These are phyloP conservation scores for Leccinum pellstonianum DNA, from an alignment of 768 basidiomycete genomes.

Conservation along the genomic window DNA sequence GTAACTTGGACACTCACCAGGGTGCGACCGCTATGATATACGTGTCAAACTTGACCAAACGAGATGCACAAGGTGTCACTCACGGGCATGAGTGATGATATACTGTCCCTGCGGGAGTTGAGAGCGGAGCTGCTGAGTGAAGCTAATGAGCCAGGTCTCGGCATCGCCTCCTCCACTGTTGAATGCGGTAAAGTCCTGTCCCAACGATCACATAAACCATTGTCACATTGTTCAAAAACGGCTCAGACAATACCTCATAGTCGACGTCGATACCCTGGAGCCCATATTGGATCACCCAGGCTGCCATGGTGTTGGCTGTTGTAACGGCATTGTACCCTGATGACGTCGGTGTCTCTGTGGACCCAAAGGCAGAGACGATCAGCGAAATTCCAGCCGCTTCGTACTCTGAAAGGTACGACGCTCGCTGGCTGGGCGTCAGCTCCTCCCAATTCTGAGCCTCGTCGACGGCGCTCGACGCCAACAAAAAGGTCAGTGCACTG, in stretches of 20 bases:
- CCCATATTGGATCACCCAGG: conserved; percentile 46
- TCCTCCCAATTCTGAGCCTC: conserved; percentile 46
- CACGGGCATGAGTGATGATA: conserved; percentile 33
- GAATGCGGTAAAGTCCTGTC: conserved; percentile 36
- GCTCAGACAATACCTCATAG: conserved; percentile 39
- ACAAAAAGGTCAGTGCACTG: conserved; percentile 43
- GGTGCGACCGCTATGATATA: conserved; percentile 18
- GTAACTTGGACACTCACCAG: conserved; percentile 16
- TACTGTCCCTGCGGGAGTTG: conserved; percentile 25
- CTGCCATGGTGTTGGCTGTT: conserved; percentile 44
- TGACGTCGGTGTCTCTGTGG: conserved; percentile 42
- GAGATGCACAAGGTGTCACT: conserved; percentile 7
- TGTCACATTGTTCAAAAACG: not conserved
- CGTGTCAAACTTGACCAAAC: not conserved
- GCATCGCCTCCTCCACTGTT: conserved; percentile 37
- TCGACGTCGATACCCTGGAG: conserved; percentile 55
- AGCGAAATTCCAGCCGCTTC: conserved; percentile 53
- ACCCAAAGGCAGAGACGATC: conserved; percentile 55
- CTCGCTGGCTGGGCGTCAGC: conserved; percentile 37
- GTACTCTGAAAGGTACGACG: conserved; percentile 47
- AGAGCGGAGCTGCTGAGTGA: conserved; percentile 34
- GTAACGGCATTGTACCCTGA: conserved; percentile 38
- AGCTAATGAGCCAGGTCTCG: conserved; percentile 35
- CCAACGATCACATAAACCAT: not conserved
- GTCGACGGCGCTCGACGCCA: conserved; percentile 41